Base-by-base conservation (phyloP, 345 rosid genomes). In the Sonneratia caseolaris region DNA sequence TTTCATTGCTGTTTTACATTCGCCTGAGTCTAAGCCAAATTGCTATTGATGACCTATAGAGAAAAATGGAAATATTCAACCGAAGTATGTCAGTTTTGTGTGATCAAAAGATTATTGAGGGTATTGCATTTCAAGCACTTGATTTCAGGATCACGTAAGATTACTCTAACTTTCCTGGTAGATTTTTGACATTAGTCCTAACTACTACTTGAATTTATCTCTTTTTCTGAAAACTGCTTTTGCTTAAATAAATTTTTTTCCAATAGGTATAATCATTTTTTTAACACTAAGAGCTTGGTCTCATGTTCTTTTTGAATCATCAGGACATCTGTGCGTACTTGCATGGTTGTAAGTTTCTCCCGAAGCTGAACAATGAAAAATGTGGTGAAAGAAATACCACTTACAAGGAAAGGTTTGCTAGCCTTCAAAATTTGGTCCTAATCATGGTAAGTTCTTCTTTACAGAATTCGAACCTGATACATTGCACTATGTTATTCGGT, bases 271-370 rank as follows among this genome's bases (percentile, higher is more conserved):
- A 9, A 37, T 15, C 14, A 19, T 16, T 19, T 7, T 38, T 42
- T 19, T 40, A 45, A 45, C 21, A 24, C 70, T 21, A 15, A 21
- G 70, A 66, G 61, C 70, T 47, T 4, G 70, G 35, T 37, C 40
- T 64, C 68, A 47, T 24, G n/a, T 43, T 2, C 2, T 35, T 65
- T 68, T 43, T 21, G 19, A 65, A 37, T 57, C 68, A 47, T 66
- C 72, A 79, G 84, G 87, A 84, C 76, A 72, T 81, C 43, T 8
- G 64, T 22, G 74, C 18, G 43, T 89, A 93, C 68, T 40, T 82
- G 67, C 38, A 87, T 76, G 90, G 87, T 64, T 89, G 94, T 59
- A 79, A 71, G 76, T 93, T 91, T 76, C 97, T 93, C 19, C 91
- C 88, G 40, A 76, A 85, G 73, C 79, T 87, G 65, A 91, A 91